A percentile compares a stretch with the other conserved stretches of the same genome.
These are phyloP conservation scores for Alternaria conjuncta DNA, from an alignment of 2,329 filamentous ascomycete genomes.

Conservation along the genomic window DNA sequence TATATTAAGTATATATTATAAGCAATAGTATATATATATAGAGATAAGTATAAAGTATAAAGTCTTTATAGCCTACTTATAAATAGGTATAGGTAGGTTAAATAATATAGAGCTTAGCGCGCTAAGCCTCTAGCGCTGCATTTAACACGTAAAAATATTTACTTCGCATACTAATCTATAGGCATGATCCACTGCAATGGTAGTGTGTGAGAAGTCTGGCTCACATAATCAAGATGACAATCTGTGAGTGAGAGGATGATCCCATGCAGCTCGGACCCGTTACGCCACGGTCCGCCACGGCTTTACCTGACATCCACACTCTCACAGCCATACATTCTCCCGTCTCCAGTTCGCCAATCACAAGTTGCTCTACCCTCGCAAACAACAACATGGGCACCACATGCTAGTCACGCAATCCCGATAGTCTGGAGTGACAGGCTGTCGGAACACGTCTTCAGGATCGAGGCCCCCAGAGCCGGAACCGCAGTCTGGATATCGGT, in stretches of 20 bases:
- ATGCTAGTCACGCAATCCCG: slow-evolving; percentile 10
- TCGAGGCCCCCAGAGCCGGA: background rate
- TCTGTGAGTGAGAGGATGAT: background rate
- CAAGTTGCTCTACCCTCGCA: background rate
- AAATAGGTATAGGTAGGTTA: too few relatives aligned
- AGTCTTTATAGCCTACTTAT: too few relatives aligned
- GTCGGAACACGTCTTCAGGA: slow-evolving; percentile 8
- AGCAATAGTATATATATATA: too few relatives aligned
- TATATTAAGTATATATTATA: too few relatives aligned
- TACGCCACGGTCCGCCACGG: background rate
- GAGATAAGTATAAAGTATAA: too few relatives aligned
- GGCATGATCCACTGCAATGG: background rate
- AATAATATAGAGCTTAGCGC: too few relatives aligned
- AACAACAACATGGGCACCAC: background rate
- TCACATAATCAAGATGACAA: background rate
- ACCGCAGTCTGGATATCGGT: background rate
- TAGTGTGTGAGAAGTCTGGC: background rate
- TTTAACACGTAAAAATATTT: too few relatives aligned
- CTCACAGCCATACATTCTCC: background rate
- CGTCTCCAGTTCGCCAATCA: background rate
- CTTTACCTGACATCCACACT: background rate
- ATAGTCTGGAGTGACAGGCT: slow-evolving; percentile 23
- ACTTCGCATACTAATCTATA: too few relatives aligned
- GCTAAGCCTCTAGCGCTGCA: too few relatives aligned
- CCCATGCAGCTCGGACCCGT: background rate